phyloP scores from a whole-genome alignment of 202 grass and related monocot species.

The Setaria viridis region DNA sequence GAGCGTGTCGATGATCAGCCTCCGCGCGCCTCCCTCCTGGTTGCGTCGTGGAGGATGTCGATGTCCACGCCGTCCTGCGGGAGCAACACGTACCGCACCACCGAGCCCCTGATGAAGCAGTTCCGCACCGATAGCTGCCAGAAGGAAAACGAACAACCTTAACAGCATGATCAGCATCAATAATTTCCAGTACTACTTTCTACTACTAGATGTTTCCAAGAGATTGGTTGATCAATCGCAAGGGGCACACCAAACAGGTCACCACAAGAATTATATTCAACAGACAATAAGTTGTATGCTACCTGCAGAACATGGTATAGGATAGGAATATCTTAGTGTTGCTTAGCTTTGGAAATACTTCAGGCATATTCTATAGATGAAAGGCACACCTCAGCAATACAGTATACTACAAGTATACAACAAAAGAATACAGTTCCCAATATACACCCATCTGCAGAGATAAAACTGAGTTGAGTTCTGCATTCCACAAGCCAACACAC shows the following conservation, averaged over 20 bases:
- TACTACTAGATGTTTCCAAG: not conserved
- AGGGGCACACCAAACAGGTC: not conserved
- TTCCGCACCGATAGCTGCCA: conserved; percentile 86
- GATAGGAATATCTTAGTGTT: conserved; percentile 2
- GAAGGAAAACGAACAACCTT: not conserved
- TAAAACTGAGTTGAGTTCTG: not conserved
- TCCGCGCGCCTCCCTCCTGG: conserved; percentile 92
- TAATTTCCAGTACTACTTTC: not conserved
- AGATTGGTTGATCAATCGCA: not conserved
- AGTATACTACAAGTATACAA: not conserved
- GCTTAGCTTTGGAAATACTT: conserved; percentile 32
- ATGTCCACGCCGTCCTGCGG: conserved; percentile 90
- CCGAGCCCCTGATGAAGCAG: conserved; percentile 96
- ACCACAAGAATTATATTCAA: not conserved
- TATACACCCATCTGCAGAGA: not conserved
- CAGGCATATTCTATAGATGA: conserved; percentile 17
- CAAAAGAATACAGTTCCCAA: conserved; percentile 10
- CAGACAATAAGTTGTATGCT: not conserved
- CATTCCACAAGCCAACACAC: not conserved
- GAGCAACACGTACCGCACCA: conserved; percentile 89
- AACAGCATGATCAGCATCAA: conserved; percentile 2
- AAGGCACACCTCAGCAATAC: conserved; percentile 22
- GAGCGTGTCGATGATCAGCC: conserved; percentile 44
- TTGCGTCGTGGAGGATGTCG: conserved; percentile 97
- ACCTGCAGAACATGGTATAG: not conserved